These are phyloP conservation scores for Volutella citrinella DNA, from an alignment of 2,329 filamentous ascomycete species.

Conservation along the genomic window DNA sequence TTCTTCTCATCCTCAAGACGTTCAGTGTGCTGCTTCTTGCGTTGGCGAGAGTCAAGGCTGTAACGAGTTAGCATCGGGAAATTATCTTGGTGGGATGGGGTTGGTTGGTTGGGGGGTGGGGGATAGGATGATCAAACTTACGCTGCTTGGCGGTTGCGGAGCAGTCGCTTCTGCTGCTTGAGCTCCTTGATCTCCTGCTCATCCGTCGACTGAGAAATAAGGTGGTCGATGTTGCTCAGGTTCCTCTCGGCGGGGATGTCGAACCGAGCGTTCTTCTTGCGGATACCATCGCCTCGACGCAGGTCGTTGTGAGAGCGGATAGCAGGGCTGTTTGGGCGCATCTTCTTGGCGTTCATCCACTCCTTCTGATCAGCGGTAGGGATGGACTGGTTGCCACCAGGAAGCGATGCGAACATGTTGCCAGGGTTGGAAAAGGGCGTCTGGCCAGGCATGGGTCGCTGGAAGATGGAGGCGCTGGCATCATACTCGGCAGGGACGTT, in stretches of 20 bases:
- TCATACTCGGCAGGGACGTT: conserved; percentile 58
- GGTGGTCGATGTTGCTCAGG: conserved; percentile 87
- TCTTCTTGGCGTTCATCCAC: conserved; percentile 55
- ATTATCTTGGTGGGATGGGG: no score
- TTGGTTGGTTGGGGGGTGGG: conserved; percentile 1
- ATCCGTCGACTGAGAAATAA: conserved; percentile 84
- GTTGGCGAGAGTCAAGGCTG: conserved; percentile 91
- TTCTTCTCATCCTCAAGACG: conserved; percentile 97
- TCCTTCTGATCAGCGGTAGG: conserved; percentile 58
- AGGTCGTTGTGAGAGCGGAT: conserved; percentile 75
- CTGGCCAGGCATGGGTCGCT: conserved; percentile 48
- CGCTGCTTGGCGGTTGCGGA: conserved; percentile 96
- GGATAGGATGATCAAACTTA: conserved; percentile 48
- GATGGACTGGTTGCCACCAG: conserved; percentile 46
- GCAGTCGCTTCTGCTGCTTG: conserved; percentile 94
- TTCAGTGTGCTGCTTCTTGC: conserved; percentile 98
- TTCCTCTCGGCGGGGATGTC: conserved; percentile 94
- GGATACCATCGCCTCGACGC: conserved; percentile 79
- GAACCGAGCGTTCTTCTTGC: conserved; percentile 98
- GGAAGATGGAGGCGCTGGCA: conserved; percentile 50
- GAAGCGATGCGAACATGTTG: conserved; percentile 53
- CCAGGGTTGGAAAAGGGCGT: conserved; percentile 54
- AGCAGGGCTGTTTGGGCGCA: conserved; percentile 65
- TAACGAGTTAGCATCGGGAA: conserved; percentile 13
- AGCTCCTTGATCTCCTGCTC: conserved; percentile 96